Evolutionary conservation across 129 eudicot genomes (phyloP), one percentile per base, ranked within the genome.

Genomic region (Helichrysum umbraculigerum): DNA sequence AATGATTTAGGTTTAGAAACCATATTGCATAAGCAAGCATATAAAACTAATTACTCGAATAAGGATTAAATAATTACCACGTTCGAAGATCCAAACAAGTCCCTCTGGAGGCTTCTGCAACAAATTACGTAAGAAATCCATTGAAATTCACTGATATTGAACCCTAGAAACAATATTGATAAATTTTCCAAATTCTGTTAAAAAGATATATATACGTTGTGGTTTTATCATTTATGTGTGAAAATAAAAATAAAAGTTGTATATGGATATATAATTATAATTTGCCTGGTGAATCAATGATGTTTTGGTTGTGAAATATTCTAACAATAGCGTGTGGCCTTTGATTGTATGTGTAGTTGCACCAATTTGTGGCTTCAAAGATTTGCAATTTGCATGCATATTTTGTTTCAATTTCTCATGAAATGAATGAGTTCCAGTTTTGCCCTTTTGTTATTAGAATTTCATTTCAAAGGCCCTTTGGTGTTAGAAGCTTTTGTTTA

Each of bases 91-190:
- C 86, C 86, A 95, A 20, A 94, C 88, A 33, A 94, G 94, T 73
- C 93, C 89, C 80, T 94, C 96, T 3, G 97, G 97, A 12, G 93
- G 92, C 93, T 89, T 94, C 76, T 89, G 76, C 72, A 91, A 86
- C 73, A 91, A 72, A 84, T 84, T 86, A 54, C 94, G 90, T 66
- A 94, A 77, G 85, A 91, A 85, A 25, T 96, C 92, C 98, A 90
- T 93, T 41, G 19, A 15, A 67, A 50, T 28, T 51, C 75, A 77
- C 20, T 29, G 64, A 79, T 64, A 56, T 25, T 39, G 64, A 80
- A 78, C 88, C 88, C 84, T 78, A 81, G 32, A 60, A 44, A 52
- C 63, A 41, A 72, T 11, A 17, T 62, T 29, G 72, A 72, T 72
- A 79, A 79, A 72, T 72, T 78, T 67, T 61, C 74, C 68, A 64